Evolutionary conservation across 208 protist species (phyloP).

Genomic region (Trypanosoma theileri): DNA sequence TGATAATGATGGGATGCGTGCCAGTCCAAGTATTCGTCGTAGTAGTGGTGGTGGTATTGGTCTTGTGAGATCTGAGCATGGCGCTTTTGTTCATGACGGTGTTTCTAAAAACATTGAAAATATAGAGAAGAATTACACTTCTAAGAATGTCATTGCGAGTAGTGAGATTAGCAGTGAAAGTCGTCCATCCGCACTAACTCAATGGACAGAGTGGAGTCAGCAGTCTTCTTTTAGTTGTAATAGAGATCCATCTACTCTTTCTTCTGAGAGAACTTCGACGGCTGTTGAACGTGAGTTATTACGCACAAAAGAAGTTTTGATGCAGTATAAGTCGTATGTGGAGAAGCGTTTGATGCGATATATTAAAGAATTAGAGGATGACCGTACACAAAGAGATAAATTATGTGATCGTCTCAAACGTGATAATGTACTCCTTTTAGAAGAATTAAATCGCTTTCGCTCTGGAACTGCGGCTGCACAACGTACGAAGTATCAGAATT

Average conservation of each 20-base stretch:
- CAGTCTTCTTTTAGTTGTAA: not conserved
- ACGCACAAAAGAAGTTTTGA: slow-evolving; percentile 18
- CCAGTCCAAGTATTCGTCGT: not conserved
- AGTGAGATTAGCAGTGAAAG: not conserved
- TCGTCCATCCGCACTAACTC: not conserved
- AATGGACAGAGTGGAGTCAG: not conserved
- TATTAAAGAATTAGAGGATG: slow-evolving; percentile 15
- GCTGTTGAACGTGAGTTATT: not conserved
- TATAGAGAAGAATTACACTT: too few relatives aligned
- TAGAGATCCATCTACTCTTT: not conserved
- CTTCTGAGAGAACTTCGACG: not conserved
- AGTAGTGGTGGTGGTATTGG: not conserved
- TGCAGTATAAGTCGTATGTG: slow-evolving; percentile 32
- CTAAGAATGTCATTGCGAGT: not conserved
- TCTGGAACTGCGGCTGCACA: not conserved
- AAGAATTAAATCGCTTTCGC: slow-evolving; percentile 10
- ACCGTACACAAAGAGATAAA: not conserved
- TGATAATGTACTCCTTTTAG: slow-evolving; percentile 18
- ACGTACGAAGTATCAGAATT: not conserved
- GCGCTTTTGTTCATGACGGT: too few relatives aligned
- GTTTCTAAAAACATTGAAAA: too few relatives aligned
- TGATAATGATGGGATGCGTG: not conserved
- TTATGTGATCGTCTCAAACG: slow-evolving; percentile 19
- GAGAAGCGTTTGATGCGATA: slow-evolving; percentile 28
- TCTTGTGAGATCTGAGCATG: not conserved